Base-by-base conservation (phyloP, 331 rosid genomes). In the Cydonia oblonga region DNA sequence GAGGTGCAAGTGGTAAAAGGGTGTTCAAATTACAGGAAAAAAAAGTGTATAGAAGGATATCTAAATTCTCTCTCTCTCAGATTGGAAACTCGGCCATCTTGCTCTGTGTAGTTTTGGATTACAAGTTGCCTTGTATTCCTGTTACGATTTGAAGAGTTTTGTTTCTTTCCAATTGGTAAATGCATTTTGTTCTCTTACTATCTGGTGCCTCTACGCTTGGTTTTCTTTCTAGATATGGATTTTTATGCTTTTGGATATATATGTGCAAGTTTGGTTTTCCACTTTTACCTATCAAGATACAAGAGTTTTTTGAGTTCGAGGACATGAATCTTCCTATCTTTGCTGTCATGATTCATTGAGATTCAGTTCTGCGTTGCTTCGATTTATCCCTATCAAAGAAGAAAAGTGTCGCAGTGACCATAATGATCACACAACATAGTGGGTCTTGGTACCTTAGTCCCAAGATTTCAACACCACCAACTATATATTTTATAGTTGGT, bases 1-100 rank as follows among this genome's bases (percentile, higher is more conserved):
- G 2, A 7, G 76, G 73, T 74, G 82, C 81, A 28, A 72, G 59
- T 63, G 44, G 58, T 59, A 64, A n/a, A 15, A 66, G 66, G 67
- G 35, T 49, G 53, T 71, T 42, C 59, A 58, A 54, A 73, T 69
- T 75, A 70, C 74, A 60, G 71, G 61, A 62, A 30, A 62, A 30
- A 30, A 75, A 49, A 73, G 79, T 67, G 67, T 38, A 35, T 33
- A 40, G 61, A 52, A 11, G 53, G 35, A 56, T 49, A 42, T 65
- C 32, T 29, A 77, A 73, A 16, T 53, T 23, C 46, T 23, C 25
- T 5, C 13, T 40, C 52, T 24, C 70, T 25, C 25, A 42, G 42
- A 28, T 54, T 74, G 67, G 16, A 69, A 42, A 28, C 68, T 38
- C 22, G 19, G 14, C 52, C 25, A 6, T 46, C 19, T 28, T 32